A percentile compares a stretch with the other conserved stretches of the same genome.
Evolutionary conservation across 257 asterid species (phyloP).

Genomic region (Ajuga chamaepitys): DNA sequence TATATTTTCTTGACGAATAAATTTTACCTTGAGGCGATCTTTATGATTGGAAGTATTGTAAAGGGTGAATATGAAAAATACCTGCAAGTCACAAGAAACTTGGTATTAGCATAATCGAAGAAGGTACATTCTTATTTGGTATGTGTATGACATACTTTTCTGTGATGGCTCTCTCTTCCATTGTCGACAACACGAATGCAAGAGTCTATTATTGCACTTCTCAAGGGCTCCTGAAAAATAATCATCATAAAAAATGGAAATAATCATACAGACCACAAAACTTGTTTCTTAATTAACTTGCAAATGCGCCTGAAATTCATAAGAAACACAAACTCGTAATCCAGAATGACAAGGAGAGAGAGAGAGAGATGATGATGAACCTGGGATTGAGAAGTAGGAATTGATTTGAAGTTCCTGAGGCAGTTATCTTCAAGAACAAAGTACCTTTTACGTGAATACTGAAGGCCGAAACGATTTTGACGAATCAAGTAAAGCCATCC

Average conservation of each 20-base stretch:
- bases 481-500: slow-evolving; percentile 92
- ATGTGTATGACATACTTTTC: slow-evolving; percentile 36
- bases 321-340: too few relatives aligned
- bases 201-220: slow-evolving; percentile 86
- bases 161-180: slow-evolving; percentile 69
- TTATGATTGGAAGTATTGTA: slow-evolving; percentile 68
- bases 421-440: slow-evolving; percentile 74
- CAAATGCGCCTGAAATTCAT: too few relatives aligned
- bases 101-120: background rate
- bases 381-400: slow-evolving; percentile 54
- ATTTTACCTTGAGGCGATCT: slow-evolving; percentile 82
- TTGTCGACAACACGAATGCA: slow-evolving; percentile 80
- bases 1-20: background rate
- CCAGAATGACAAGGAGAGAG: too few relatives aligned
- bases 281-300: too few relatives aligned
- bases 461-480: slow-evolving; percentile 60
- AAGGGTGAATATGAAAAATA: slow-evolving; percentile 72
- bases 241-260: too few relatives aligned
- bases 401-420: slow-evolving; percentile 82
- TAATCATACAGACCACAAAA: too few relatives aligned
- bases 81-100: slow-evolving; percentile 37
- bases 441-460: slow-evolving; percentile 78
- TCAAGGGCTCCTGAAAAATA: slow-evolving; percentile 62
- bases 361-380: slow-evolving; percentile 16
- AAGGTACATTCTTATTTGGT: background rate